Evolutionary conservation across 768 basidiomycete species (phyloP).

Genomic region (Daedaleopsis nitida): DNA sequence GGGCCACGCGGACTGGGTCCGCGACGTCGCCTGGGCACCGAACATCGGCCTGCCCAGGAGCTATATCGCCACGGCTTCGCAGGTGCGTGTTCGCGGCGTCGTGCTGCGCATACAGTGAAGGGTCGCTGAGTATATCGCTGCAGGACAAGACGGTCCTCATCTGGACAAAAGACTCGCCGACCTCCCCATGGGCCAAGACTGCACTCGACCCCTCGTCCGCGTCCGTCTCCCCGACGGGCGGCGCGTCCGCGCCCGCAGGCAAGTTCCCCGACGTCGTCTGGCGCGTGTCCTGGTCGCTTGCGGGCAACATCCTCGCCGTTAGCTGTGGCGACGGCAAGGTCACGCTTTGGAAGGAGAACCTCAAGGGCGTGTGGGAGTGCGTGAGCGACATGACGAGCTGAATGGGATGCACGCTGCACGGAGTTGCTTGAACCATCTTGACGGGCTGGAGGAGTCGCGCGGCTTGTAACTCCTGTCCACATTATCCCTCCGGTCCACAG

Average conservation of each 20-base stretch:
- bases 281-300: conserved; percentile 98
- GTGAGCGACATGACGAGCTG: conserved; percentile 93
- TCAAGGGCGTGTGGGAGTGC: conserved; percentile 95
- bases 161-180: conserved; percentile 85
- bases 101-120: not conserved
- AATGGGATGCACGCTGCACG: conserved; percentile 1
- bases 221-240: conserved; percentile 45
- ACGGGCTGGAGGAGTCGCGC: no score
- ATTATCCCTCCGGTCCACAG: no score
- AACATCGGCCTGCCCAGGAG: conserved; percentile 93
- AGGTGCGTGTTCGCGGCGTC: conserved; percentile 31
- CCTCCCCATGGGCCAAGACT: conserved; percentile 77
- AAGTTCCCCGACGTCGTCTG: conserved; percentile 98
- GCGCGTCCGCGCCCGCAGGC: conserved; percentile 45
- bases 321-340: conserved; percentile 99
- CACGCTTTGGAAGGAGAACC: conserved; percentile 96
- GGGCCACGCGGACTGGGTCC: conserved; percentile 96
- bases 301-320: conserved; percentile 94
- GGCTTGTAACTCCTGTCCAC: no score
- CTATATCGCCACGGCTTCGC: conserved; percentile 95
- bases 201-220: conserved; percentile 68
- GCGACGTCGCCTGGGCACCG: conserved; percentile 99
- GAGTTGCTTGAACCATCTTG: no score
- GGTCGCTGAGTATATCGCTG: no score
- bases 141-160: conserved; percentile 86